phyloP scores from a whole-genome alignment of 2,329 filamentous ascomycete genomes.

The Aspergillus pseudotamarii region DNA sequence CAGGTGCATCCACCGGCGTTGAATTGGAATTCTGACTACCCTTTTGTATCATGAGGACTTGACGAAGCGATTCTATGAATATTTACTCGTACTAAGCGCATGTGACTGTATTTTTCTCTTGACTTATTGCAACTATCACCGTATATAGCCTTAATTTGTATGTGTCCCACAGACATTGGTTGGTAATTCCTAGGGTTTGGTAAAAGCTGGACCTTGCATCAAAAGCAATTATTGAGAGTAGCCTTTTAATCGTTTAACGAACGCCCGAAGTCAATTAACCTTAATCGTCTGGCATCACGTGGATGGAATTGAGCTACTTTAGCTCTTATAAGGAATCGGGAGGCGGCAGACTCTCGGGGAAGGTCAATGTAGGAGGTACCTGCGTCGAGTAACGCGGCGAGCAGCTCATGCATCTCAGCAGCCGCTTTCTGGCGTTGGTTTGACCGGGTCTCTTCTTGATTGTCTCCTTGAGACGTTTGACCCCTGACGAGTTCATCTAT shows the following conservation, averaged over 20 bases:
- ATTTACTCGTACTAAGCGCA: background rate
- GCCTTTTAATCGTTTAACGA: slow-evolving; percentile 31
- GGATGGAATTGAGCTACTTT: slow-evolving; percentile 61
- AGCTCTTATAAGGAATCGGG: slow-evolving; percentile 56
- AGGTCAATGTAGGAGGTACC: slow-evolving; percentile 53
- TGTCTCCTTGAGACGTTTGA: slow-evolving; percentile 29
- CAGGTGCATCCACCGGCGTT: slow-evolving; percentile 24
- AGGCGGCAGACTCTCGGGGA: slow-evolving; percentile 54
- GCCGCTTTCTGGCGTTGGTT: slow-evolving; percentile 52
- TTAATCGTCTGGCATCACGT: slow-evolving; percentile 54
- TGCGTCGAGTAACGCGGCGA: slow-evolving; percentile 51
- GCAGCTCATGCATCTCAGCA: slow-evolving; percentile 49
- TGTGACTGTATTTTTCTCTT: background rate
- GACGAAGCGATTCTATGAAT: background rate
- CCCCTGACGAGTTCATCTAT: slow-evolving; percentile 56
- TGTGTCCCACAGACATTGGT: background rate
- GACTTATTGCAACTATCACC: background rate
- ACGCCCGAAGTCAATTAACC: slow-evolving; percentile 57
- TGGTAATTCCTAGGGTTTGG: background rate
- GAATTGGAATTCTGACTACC: slow-evolving; percentile 4
- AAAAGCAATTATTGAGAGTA: background rate
- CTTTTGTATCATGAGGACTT: background rate
- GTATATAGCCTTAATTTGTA: background rate
- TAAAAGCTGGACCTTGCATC: background rate
- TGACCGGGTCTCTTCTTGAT: slow-evolving; percentile 30